Evolutionary conservation across 2,329 filamentous ascomycete genomes (phyloP), one percentile per base, ranked within the genome.

Genomic region (Ampelomyces quisqualis): DNA sequence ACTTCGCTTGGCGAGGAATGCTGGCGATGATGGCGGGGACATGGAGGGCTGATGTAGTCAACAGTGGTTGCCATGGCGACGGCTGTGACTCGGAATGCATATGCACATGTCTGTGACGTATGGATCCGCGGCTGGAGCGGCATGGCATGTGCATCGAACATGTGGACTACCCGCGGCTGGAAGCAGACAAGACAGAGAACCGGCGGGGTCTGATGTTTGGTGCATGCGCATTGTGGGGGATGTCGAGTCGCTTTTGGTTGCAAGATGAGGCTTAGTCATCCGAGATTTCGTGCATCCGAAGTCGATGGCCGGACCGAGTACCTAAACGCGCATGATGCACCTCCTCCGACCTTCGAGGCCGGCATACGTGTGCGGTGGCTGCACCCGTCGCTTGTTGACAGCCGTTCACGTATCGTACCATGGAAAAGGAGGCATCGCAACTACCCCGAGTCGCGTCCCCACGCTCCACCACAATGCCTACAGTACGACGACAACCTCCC

Each of bases 1-100:
- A 34, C 45, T 45, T 62, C 59, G 57, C 57, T 62, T 62, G 60
- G 50, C 53, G 53, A 60, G 59, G 61, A 63, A 62, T 67, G 65
- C 56, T 57, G 61, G 46, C 53, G 54, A 57, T 55, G 50, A 44
- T 45, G 43, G 37, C 42, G 58, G 40, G 43, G 51, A 63, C 56
- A 53, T 55, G 51, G 45, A 49, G 43, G 46, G 49, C 47, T 54
- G 19, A 53, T 49, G 45, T 51, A 57, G 55, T 60, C 61, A 60
- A 65, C 51, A 61, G 8, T 22, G 45, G 60, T 64, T 58, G 58
- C 55, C 43, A 59, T 62, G 51, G 58, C 57, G 62, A 63, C 55
- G 47, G 50, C 49, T 53, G 51, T 23, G n/a, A n/a, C n/a, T 37
- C 28, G 39, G 40, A 39, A 50, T 41, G 43, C 36, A 43, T 28